These are phyloP conservation scores for Nakazawaea holstii DNA, from an alignment of 805 yeast genomes.

Conservation along the genomic window DNA sequence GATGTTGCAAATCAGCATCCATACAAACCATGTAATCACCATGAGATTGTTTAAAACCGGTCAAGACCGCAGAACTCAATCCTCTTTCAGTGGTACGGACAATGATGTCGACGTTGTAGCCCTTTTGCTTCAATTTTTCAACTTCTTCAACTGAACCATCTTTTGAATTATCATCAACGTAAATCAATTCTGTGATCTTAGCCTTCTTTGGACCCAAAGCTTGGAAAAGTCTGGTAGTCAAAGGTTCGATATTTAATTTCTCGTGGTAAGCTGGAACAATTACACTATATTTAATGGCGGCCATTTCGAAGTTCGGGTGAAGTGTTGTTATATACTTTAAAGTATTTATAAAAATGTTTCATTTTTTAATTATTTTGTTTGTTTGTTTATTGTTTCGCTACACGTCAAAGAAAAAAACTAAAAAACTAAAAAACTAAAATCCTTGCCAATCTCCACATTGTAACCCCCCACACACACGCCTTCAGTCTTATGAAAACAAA, in stretches of 20 bases:
- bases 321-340: neutral
- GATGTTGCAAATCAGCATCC: slow-evolving; percentile 52
- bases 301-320: neutral
- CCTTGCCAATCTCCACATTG: no score
- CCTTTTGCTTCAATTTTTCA: slow-evolving; percentile 35
- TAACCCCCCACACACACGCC: no score
- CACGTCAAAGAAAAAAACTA: no score
- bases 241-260: slow-evolving; percentile 41
- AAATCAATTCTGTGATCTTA: slow-evolving; percentile 39
- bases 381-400: no score
- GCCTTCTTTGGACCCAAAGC: slow-evolving; percentile 39
- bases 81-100: slow-evolving; percentile 49
- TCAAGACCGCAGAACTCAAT: slow-evolving; percentile 42
- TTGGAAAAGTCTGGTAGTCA: slow-evolving; percentile 42
- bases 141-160: slow-evolving; percentile 52
- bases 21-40: slow-evolving; percentile 44
- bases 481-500: no score
- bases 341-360: neutral
- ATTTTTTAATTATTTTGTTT: neutral
- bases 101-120: slow-evolving; percentile 42
- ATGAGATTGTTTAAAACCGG: slow-evolving; percentile 40
- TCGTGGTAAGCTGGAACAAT: slow-evolving; percentile 50
- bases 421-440: no score
- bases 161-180: slow-evolving; percentile 45
- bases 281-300: slow-evolving; percentile 21